Conservation (phyloP, 1,284 basidiomycete species). For the Fistulinella cinereoalba region DNA sequence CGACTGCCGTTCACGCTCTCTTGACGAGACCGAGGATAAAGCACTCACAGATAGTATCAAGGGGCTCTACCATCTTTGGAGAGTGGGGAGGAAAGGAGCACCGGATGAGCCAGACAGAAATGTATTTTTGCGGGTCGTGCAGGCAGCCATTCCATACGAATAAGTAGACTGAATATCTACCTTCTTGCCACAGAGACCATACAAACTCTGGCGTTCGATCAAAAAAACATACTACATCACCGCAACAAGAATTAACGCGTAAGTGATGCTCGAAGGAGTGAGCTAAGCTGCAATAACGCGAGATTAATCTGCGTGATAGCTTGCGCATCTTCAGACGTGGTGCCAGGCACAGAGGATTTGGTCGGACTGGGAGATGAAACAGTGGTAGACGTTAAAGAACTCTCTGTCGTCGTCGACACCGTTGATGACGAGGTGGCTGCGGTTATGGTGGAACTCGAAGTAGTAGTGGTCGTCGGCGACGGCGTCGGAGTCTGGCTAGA, state of each 20-base stretch:
- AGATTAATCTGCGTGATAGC: slow-evolving; percentile 23
- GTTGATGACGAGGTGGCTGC: slow-evolving; percentile 6
- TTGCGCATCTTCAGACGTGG: slow-evolving; percentile 18
- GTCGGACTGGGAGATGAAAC: slow-evolving; percentile 11
- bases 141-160: slow-evolving; percentile 21
- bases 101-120: slow-evolving; percentile 12
- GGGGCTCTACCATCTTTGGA: slow-evolving; percentile 34
- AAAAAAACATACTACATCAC: slow-evolving; percentile 5
- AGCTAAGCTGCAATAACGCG: slow-evolving; percentile 25
- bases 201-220: background rate
- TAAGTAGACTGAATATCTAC: slow-evolving; percentile 7
- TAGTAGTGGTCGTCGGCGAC: slow-evolving; percentile 47
- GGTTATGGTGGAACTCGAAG: slow-evolving; percentile 11
- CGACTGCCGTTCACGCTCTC: background rate
- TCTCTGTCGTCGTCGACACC: slow-evolving; percentile 1
- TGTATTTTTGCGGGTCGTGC: slow-evolving; percentile 29
- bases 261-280: slow-evolving; percentile 18
- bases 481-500: slow-evolving; percentile 21
- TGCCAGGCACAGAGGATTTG: slow-evolving; percentile 10
- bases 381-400: slow-evolving; percentile 8
- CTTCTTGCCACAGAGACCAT: slow-evolving; percentile 1
- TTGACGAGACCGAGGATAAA: slow-evolving; percentile 12
- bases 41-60: slow-evolving; percentile 32
- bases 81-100: slow-evolving; percentile 19
- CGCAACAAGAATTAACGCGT: no score